Base-by-base conservation (phyloP, 345 rosid genomes). In the Syzygium aromaticum region DNA sequence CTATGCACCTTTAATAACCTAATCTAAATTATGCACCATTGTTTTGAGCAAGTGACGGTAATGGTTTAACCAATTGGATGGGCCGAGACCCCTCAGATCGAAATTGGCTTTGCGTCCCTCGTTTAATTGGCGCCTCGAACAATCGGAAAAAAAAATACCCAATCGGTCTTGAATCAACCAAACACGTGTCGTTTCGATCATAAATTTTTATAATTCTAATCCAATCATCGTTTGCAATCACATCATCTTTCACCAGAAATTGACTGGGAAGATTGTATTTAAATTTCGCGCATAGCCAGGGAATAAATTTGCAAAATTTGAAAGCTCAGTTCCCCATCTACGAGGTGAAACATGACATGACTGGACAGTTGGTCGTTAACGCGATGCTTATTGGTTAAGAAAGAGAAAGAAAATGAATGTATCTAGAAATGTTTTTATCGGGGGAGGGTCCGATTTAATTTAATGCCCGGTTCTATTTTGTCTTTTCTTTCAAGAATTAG, bases 141-240 rank as follows among this genome's bases (percentile, higher is more conserved):
- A 33, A 40, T 16, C 9, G 1, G 25, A 19, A 67, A 56, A 67
- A 21, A 30, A 4, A 11, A 33, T 17, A 0, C 9, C 78, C 23
- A 33, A 33, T 17, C 0, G 0, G 0, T 17, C 3, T 1, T 67
- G 4, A 16, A 67, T 33, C 9, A 17, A 7, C 8, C 8, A 2
- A 33, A 8, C 22, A 0, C 2, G 4, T 17, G 5, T 5, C 1
- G 0, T 17, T 67, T 5, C 2, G 2, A 0, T 17, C 38, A 0
- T 8, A 16, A 67, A 67, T 8, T 67, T 17, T 64, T 0, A n/a
- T 22, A 28, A 28, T 64, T 64, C 7, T 28, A 6, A 40, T 40
- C 43, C 43, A 6, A 6, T 40, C 43, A 40, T 40, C 43, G 43
- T 40, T 6, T 0, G 4, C 3, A 38, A 4, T 40, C 43, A 40